A percentile compares a stretch with the other conserved stretches of the same genome.
Evolutionary conservation across 306 rosid species (phyloP).

Genomic region (Casuarina equisetifolia): DNA sequence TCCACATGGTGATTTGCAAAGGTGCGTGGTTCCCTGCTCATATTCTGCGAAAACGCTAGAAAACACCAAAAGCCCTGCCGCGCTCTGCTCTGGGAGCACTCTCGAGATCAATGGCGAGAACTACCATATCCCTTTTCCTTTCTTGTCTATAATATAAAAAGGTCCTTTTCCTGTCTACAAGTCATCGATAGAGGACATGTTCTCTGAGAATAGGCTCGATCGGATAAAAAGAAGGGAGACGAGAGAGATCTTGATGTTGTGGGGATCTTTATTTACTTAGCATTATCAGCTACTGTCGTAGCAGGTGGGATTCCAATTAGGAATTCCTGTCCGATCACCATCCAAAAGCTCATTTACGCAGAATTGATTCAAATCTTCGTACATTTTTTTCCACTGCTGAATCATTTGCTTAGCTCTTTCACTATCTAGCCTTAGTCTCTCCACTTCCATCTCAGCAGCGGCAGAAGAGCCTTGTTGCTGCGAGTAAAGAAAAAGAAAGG

Average conservation of each 20-base stretch:
- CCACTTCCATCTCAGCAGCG: constrained; percentile 68
- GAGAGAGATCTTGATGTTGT: constrained; percentile 46
- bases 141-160: not conserved
- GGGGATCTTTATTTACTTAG: constrained; percentile 35
- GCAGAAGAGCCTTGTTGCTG: constrained; percentile 70
- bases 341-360: constrained; percentile 60
- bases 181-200: constrained; percentile 39
- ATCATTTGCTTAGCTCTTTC: constrained; percentile 49
- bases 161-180: not conserved
- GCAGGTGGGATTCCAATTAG: constrained; percentile 37
- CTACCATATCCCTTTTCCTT: not conserved
- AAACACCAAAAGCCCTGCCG: not conserved
- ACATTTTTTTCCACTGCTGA: constrained; percentile 65
- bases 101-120: constrained; percentile 17
- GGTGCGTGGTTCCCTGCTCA: no score
- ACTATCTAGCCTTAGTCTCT: constrained; percentile 54
- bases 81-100: constrained; percentile 17
- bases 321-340: constrained; percentile 31
- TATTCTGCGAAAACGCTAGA: no score
- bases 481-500: constrained; percentile 21
- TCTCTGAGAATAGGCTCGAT: constrained; percentile 46
- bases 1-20: no score
- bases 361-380: constrained; percentile 60
- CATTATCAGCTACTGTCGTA: constrained; percentile 39
- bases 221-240: constrained; percentile 53